phyloP scores from a whole-genome alignment of 208 protist species.

The Leishmania turanica region DNA sequence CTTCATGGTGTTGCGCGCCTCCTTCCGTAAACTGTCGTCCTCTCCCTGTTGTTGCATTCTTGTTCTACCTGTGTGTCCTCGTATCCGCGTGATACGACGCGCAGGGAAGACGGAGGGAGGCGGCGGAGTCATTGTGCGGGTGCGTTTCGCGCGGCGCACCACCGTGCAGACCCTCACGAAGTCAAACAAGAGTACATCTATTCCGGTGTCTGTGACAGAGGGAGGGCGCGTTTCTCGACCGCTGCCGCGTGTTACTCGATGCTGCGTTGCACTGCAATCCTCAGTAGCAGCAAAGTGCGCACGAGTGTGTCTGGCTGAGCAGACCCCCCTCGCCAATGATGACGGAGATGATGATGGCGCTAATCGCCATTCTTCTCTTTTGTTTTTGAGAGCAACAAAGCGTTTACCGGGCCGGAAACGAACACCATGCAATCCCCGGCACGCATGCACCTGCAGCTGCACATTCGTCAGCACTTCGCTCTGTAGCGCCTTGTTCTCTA shows the following conservation, averaged over 20 bases:
- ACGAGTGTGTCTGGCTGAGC: constrained; percentile 5
- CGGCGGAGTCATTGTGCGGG: neutral
- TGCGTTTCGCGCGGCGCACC: neutral
- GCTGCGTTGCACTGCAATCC: constrained; percentile 3
- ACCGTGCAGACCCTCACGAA: neutral
- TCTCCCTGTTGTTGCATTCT: neutral
- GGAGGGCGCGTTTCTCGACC: constrained; percentile 4
- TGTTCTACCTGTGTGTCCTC: neutral
- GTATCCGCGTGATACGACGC: neutral
- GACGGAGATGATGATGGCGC: neutral
- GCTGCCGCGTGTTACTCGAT: neutral
- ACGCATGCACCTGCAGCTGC: neutral
- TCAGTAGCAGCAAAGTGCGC: neutral
- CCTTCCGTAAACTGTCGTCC: neutral
- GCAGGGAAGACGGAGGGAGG: neutral
- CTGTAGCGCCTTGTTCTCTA: neutral
- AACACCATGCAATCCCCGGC: neutral
- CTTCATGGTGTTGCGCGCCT: neutral
- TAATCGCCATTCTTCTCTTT: neutral
- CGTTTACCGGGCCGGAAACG: neutral
- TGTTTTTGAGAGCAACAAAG: neutral
- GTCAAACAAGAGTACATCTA: neutral
- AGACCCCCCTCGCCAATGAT: neutral
- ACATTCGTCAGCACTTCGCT: neutral
- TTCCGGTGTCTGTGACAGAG: neutral